These are phyloP conservation scores for Chenopodium album DNA, from an alignment of 148 eudicot species.

Conservation along the genomic window DNA sequence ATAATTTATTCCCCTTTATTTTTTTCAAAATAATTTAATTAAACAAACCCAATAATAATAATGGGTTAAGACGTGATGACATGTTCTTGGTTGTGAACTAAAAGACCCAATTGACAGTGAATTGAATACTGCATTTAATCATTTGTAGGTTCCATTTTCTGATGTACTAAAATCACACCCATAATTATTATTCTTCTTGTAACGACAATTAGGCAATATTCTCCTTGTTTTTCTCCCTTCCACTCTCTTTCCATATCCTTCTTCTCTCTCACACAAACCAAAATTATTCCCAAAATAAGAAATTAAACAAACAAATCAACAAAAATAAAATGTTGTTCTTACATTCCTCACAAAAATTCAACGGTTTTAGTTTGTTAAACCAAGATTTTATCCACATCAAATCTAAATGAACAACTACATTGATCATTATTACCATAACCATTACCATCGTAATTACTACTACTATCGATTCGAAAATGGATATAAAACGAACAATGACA, in stretches of 20 bases:
- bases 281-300: neutral
- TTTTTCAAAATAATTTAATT: neutral
- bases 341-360: constrained; percentile 1
- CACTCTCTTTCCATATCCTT: neutral
- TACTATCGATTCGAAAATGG: constrained; percentile 6
- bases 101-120: neutral
- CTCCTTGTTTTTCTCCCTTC: constrained; percentile 22
- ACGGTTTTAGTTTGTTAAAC: neutral
- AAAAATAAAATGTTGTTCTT: neutral
- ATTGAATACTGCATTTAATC: neutral
- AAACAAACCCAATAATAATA: neutral
- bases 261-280: neutral
- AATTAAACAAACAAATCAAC: neutral
- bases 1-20: neutral
- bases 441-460: neutral
- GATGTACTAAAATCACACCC: neutral
- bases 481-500: constrained; percentile 58
- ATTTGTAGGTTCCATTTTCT: neutral
- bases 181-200: neutral
- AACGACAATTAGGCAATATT: neutral
- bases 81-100: neutral
- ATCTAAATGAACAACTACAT: constrained; percentile 10
- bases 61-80: constrained; percentile 18
- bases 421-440: neutral
- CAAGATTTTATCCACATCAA: neutral